These are phyloP conservation scores for Fonsecaea monophora DNA, from an alignment of 2,329 filamentous ascomycete species.

Conservation along the genomic window DNA sequence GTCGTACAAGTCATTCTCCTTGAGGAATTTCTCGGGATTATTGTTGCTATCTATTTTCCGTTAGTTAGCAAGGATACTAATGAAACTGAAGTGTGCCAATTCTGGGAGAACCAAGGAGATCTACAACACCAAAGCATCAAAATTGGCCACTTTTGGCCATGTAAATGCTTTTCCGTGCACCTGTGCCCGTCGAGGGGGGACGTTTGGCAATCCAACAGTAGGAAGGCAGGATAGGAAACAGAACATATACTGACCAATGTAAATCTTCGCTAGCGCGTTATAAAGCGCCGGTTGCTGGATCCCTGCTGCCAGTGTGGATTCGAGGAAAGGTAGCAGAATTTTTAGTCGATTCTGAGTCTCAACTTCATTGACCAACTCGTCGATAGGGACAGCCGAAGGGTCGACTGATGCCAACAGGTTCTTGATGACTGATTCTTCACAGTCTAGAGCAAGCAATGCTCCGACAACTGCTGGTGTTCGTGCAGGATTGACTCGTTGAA, in stretches of 20 bases:
- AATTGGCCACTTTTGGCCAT: neutral
- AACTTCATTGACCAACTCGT: constrained; percentile 93
- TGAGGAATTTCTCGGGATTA: constrained; percentile 95
- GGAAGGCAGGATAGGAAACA: neutral
- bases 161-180: neutral
- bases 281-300: constrained; percentile 97
- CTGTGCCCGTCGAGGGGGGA: neutral
- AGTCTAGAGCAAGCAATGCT: constrained; percentile 93
- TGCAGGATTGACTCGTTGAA: constrained; percentile 92
- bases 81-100: neutral
- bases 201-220: neutral
- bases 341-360: constrained; percentile 95
- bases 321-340: constrained; percentile 92
- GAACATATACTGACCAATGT: constrained; percentile 63
- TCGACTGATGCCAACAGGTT: constrained; percentile 84
- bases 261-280: constrained; percentile 98
- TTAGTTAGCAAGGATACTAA: constrained; percentile 9
- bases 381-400: constrained; percentile 84
- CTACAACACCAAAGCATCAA: neutral
- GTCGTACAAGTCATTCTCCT: constrained; percentile 97
- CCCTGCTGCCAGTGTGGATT: constrained; percentile 84
- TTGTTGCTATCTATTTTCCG: constrained; percentile 78
- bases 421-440: constrained; percentile 96
- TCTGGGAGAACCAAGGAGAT: neutral
- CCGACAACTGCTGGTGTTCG: constrained; percentile 92